A percentile compares a stretch with the other conserved stretches of the same genome.
These are phyloP conservation scores for Lyophyllum atratum DNA, from an alignment of 768 basidiomycete species.

Conservation along the genomic window DNA sequence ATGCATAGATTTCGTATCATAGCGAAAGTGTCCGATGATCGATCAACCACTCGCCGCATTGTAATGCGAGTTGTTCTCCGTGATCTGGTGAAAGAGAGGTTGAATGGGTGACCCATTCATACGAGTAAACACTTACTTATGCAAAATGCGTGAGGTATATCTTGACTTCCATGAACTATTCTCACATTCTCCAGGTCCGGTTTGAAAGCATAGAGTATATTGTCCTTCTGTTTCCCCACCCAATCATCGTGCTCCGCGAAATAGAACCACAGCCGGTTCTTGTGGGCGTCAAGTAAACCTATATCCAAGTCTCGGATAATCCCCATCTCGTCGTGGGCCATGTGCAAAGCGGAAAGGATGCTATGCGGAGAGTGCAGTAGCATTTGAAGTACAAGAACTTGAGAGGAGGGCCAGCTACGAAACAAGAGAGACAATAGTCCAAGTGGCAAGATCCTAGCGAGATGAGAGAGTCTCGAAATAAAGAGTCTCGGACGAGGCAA, in stretches of 20 bases:
- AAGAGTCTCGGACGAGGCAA: constrained; percentile 42
- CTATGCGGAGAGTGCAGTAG: constrained; percentile 53
- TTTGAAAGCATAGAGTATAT: constrained; percentile 42
- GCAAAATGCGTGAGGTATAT: constrained; percentile 73
- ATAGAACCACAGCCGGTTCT: constrained; percentile 46
- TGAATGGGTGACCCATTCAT: neutral
- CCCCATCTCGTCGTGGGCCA: constrained; percentile 73
- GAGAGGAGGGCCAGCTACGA: constrained; percentile 49
- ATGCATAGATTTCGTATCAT: neutral
- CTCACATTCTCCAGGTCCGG: constrained; percentile 30
- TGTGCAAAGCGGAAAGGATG: constrained; percentile 54
- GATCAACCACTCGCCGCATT: constrained; percentile 34
- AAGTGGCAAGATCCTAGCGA: constrained; percentile 41
- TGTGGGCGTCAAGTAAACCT: constrained; percentile 40
- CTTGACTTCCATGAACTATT: constrained; percentile 45
- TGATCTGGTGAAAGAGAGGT: constrained; percentile 42
- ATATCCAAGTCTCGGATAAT: constrained; percentile 55
- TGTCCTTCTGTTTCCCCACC: constrained; percentile 60
- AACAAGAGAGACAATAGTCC: constrained; percentile 44
- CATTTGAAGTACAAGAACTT: constrained; percentile 45
- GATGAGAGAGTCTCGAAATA: constrained; percentile 44
- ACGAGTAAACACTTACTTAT: constrained; percentile 51
- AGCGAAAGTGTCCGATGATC: neutral
- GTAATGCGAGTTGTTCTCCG: constrained; percentile 46
- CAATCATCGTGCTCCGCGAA: constrained; percentile 68